Percentiles rank a stretch among this genome's conserved stretches.
Conservation (phyloP, 352 stramenopile species). For the Phytophthora pistaciae region DNA sequence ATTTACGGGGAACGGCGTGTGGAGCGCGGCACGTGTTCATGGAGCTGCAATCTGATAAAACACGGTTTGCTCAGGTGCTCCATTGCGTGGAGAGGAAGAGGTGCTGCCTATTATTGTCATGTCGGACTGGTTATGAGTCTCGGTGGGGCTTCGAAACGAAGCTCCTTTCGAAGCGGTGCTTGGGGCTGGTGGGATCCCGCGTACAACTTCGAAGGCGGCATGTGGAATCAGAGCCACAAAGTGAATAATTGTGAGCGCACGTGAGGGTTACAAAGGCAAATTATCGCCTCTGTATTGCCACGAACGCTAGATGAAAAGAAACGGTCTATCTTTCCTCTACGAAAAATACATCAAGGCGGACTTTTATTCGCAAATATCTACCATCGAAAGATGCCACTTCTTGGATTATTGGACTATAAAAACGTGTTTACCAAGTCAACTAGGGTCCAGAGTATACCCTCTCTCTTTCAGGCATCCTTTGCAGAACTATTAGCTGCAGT, state of each 20-base stretch:
- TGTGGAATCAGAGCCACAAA: slow-evolving; percentile 29
- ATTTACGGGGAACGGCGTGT: slow-evolving; percentile 14
- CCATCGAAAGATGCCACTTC: background rate
- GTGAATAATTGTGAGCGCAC: slow-evolving; percentile 19
- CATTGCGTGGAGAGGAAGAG: background rate
- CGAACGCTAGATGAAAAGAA: background rate
- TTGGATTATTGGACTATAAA: background rate
- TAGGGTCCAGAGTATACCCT: too few species aligned
- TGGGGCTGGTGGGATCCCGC: background rate
- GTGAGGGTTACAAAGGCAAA: background rate
- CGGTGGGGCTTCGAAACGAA: slow-evolving; percentile 12
- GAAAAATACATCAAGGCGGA: background rate
- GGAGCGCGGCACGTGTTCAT: background rate
- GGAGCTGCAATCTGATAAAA: background rate
- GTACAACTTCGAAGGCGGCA: slow-evolving; percentile 2
- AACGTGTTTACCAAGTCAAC: too few species aligned
- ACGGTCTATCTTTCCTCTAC: background rate
- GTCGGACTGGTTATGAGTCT: background rate
- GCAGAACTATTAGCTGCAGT: too few species aligned
- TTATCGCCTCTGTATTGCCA: background rate
- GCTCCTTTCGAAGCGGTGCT: slow-evolving; percentile 15
- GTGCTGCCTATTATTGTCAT: background rate
- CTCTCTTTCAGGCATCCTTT: too few species aligned
- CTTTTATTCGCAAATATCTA: background rate
- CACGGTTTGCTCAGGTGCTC: background rate